phyloP scores from a whole-genome alignment of 140 eudicot genomes.

The Cichorium intybus region DNA sequence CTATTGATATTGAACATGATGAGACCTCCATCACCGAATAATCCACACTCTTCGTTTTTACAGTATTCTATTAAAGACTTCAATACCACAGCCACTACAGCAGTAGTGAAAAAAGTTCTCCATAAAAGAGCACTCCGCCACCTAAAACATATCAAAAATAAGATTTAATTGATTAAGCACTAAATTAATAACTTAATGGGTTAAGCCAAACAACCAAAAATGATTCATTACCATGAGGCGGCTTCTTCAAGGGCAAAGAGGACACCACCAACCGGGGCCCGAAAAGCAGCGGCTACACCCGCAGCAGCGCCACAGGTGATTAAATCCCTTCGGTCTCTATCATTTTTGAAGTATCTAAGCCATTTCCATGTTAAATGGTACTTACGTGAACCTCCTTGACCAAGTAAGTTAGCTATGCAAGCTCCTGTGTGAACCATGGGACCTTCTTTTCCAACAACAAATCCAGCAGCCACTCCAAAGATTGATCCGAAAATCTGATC shows the following conservation, averaged over 20 bases:
- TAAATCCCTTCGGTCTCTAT: conserved; percentile 90
- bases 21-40: conserved; percentile 89
- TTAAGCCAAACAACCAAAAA: too few species aligned
- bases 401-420: conserved; percentile 92
- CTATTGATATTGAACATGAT: conserved; percentile 82
- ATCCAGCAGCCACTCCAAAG: conserved; percentile 96
- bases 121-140: conserved; percentile 98
- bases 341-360: conserved; percentile 93
- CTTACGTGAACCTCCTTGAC: conserved; percentile 96
- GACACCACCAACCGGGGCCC: conserved; percentile 99
- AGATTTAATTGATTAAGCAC: too few species aligned
- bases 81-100: conserved; percentile 83
- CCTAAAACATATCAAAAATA: conserved; percentile 38
- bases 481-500: conserved; percentile 84
- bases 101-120: conserved; percentile 96
- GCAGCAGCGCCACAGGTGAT: conserved; percentile 99
- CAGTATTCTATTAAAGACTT: conserved; percentile 69
- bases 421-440: conserved; percentile 99
- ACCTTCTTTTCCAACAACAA: conserved; percentile 98
- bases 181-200: not conserved
- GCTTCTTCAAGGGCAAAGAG: conserved; percentile 99
- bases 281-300: conserved; percentile 99
- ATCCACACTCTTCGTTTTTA: conserved; percentile 64
- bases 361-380: conserved; percentile 92
- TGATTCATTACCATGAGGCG: conserved; percentile 65